Conservation (phyloP, 106 monocot species). For the Gastrodia elata region DNA sequence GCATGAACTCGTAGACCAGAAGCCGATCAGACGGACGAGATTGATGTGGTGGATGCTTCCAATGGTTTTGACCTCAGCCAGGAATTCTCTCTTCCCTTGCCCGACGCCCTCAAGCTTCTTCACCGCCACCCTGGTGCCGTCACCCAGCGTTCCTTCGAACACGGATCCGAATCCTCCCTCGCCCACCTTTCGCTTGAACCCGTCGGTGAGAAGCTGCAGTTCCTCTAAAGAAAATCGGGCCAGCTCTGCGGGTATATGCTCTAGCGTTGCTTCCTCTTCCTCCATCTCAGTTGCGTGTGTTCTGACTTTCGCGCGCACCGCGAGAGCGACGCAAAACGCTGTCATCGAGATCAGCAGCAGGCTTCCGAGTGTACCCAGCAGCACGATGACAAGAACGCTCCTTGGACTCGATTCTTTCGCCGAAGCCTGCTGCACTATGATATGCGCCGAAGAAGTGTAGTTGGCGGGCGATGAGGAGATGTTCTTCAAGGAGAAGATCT, state of each 20-base stretch:
- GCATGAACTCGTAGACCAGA: conserved; percentile 14
- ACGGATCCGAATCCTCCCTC: conserved; percentile 21
- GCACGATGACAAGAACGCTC: background rate
- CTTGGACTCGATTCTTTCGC: background rate
- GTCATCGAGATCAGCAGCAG: background rate
- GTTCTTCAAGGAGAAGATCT: conserved; percentile 24
- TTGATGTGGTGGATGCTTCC: conserved; percentile 17
- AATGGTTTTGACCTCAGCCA: conserved; percentile 12
- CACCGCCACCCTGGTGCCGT: conserved; percentile 11
- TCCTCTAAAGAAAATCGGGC: conserved; percentile 35
- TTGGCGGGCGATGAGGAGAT: background rate
- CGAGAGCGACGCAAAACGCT: background rate
- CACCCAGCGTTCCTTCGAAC: conserved; percentile 5
- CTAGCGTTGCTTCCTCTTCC: conserved; percentile 15
- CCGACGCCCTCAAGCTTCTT: conserved; percentile 6
- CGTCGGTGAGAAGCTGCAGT: conserved; percentile 8
- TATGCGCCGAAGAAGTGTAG: conserved; percentile 15
- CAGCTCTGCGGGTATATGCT: conserved; percentile 23
- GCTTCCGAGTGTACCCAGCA: background rate
- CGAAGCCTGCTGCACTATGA: conserved; percentile 22
- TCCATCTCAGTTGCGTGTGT: too few relatives aligned
- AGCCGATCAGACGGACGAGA: conserved; percentile 9
- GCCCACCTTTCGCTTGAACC: conserved; percentile 4
- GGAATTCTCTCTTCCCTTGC: conserved; percentile 6
- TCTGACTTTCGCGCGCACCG: background rate